These are phyloP conservation scores for Trametes hirsuta DNA, from an alignment of 1,284 basidiomycete species.

Conservation along the genomic window DNA sequence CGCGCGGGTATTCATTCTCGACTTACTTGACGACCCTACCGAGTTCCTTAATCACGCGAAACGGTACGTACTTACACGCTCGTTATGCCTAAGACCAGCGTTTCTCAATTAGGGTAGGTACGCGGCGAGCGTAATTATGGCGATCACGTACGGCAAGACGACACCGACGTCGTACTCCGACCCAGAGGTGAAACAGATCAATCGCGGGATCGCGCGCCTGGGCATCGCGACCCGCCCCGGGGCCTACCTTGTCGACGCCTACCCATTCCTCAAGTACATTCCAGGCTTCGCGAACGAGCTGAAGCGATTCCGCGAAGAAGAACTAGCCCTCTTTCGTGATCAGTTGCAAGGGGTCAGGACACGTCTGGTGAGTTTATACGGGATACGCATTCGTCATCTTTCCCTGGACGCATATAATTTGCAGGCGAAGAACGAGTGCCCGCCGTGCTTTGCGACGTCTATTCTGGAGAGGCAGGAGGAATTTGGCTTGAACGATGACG, in stretches of 20 bases:
- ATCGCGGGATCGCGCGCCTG: slow-evolving; percentile 49
- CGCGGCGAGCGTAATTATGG: slow-evolving; percentile 64
- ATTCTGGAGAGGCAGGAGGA: slow-evolving; percentile 56
- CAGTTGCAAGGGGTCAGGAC: slow-evolving; percentile 49
- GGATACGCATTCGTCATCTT: too few relatives aligned
- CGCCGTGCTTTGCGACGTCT: slow-evolving; percentile 56
- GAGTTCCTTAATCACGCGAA: slow-evolving; percentile 11
- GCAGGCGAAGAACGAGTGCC: slow-evolving; percentile 42
- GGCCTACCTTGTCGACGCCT: slow-evolving; percentile 58
- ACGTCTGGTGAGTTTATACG: slow-evolving; percentile 42
- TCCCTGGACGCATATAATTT: not conserved
- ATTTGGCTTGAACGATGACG: slow-evolving; percentile 53
- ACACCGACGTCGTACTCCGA: slow-evolving; percentile 53
- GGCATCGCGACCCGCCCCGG: slow-evolving; percentile 57
- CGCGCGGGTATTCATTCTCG: slow-evolving; percentile 16
- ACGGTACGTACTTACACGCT: not conserved
- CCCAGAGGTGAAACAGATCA: slow-evolving; percentile 57
- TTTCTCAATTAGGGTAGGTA: slow-evolving; percentile 44
- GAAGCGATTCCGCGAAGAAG: slow-evolving; percentile 55
- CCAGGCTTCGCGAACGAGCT: slow-evolving; percentile 61
- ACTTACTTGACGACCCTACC: slow-evolving; percentile 13
- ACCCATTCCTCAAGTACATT: slow-evolving; percentile 56
- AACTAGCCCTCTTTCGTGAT: slow-evolving; percentile 55
- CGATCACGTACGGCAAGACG: slow-evolving; percentile 66
- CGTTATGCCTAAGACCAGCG: not conserved